A percentile compares a stretch with the other conserved stretches of the same genome.
phyloP scores from a whole-genome alignment of 129 eudicot genomes.

The Solidago caesia region DNA sequence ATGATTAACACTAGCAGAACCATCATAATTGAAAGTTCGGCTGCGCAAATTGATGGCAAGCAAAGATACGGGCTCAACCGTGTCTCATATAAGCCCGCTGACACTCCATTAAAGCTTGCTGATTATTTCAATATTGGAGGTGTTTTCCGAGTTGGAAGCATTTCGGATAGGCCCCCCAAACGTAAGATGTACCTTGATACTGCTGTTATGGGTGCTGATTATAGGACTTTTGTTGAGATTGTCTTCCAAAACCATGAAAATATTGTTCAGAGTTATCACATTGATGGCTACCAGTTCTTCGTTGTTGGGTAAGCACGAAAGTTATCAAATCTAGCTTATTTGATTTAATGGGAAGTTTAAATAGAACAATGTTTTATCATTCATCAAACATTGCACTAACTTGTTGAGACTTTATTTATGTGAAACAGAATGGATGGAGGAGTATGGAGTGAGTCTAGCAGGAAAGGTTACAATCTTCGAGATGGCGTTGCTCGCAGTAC shows the following conservation, averaged over 20 bases:
- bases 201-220: conserved; percentile 75
- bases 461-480: conserved; percentile 72
- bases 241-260: conserved; percentile 67
- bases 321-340: not conserved
- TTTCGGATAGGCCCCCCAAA: conserved; percentile 51
- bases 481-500: conserved; percentile 81
- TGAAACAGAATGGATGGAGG: conserved; percentile 93
- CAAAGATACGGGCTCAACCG: conserved; percentile 86
- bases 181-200: conserved; percentile 68
- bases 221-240: conserved; percentile 68
- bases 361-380: not conserved
- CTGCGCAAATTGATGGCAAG: conserved; percentile 65
- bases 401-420: not conserved
- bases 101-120: conserved; percentile 85
- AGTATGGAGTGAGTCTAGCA: conserved; percentile 65
- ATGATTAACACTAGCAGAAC: conserved; percentile 71
- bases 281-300: conserved; percentile 82
- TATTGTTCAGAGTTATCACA: conserved; percentile 81
- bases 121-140: conserved; percentile 81
- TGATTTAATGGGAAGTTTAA: not conserved
- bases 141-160: conserved; percentile 78
- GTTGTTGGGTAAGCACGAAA: conserved; percentile 75
- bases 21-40: conserved; percentile 64
- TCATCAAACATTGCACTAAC: not conserved
- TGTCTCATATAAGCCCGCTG: conserved; percentile 67